Evolutionary conservation across 352 stramenopile genomes (phyloP), one percentile per base, ranked within the genome.

Genomic region (Nothophytophthora sp.): DNA sequence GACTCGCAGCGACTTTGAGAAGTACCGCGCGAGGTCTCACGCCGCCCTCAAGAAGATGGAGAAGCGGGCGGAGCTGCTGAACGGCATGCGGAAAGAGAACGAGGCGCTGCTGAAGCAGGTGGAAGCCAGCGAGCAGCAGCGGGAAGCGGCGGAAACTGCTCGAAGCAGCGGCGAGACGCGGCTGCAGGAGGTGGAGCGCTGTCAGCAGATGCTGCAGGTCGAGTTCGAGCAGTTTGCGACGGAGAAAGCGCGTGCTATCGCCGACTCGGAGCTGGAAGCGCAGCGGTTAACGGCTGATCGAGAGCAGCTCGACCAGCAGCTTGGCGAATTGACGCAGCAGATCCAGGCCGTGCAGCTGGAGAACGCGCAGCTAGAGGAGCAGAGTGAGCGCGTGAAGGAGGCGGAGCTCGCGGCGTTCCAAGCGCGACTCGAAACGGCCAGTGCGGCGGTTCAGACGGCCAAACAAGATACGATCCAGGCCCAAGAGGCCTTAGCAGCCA

Each of bases 1-100:
- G 7, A 33, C 83, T 0, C 68, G 69, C 40, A 51, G 23, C 11
- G 76, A 90, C 19, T 94, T 88, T 44, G 79, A 90, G 45, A 58
- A 67, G 35, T 94, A 94, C 32, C 76, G 81, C 36, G 58, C 66
- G 28, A 65, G 76, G 12, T 89, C 79, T 8, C 81, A 88, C 37
- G 70, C 83, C 1, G 83, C 83, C 2, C 45, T 94, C 2, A 92
- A 91, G 56, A 92, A 92, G 50, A 70, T 91, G 29, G 83, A 94
- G 53, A 91, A 88, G 47, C 74, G 83, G 20, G 73, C 81, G 9
- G 80, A 91, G 47, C 47, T 93, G 15, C 63, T 93, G 23, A 93
- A 93, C 38, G 69, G 70, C 11, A 93, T 91, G 82, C 74, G 71
- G 13, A 88, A 83, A 24, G 82, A 89, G 43, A 91, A 90, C 18